Conservation (phyloP, 768 basidiomycete genomes). For the Lactarius hatsudake region DNA sequence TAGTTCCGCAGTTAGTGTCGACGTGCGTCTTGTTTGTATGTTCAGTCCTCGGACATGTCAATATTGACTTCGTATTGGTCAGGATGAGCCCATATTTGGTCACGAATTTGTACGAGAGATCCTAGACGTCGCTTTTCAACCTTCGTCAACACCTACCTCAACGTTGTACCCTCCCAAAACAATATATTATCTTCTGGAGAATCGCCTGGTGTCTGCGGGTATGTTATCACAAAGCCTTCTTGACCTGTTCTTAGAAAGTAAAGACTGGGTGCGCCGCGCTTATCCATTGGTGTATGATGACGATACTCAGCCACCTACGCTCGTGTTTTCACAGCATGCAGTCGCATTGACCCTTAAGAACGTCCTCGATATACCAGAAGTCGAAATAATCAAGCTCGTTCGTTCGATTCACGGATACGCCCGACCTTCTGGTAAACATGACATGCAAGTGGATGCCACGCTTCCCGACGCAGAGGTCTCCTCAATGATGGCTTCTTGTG, state of each 20-base stretch:
- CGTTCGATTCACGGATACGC: constrained; percentile 37
- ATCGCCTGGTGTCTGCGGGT: constrained; percentile 50
- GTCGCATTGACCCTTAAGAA: constrained; percentile 50
- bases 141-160: constrained; percentile 34
- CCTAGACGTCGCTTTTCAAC: constrained; percentile 49
- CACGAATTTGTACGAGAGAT: constrained; percentile 61
- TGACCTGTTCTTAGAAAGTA: constrained; percentile 46
- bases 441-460: constrained; percentile 40
- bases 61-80: background rate
- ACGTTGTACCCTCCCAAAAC: constrained; percentile 55
- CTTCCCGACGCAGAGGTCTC: constrained; percentile 36
- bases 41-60: background rate
- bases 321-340: constrained; percentile 28
- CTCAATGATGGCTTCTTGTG: constrained; percentile 38
- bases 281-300: background rate
- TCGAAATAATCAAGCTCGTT: constrained; percentile 56
- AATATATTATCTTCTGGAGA: constrained; percentile 55
- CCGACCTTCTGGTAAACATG: constrained; percentile 24
- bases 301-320: background rate
- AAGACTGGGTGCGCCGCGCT: constrained; percentile 61
- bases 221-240: constrained; percentile 66
- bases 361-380: constrained; percentile 64
- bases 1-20: background rate
- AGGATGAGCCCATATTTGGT: constrained; percentile 30
- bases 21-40: background rate